Base-by-base conservation (phyloP, 306 rosid species). In the Castanea sativa region DNA sequence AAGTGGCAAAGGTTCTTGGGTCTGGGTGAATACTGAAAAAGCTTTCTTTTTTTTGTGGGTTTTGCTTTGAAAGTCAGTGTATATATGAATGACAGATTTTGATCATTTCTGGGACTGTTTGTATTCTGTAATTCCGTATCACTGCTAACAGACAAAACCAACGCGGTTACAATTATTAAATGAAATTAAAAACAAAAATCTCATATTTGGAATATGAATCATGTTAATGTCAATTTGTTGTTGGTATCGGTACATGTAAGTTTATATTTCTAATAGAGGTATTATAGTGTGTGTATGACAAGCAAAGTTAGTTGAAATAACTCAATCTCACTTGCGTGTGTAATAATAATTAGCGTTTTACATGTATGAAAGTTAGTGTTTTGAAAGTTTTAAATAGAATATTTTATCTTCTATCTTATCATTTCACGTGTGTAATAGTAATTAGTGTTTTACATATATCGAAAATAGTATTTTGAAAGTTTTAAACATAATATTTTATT, bases 381-480 rank as follows among this genome's bases (percentile, higher is more conserved):
- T 38, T 38, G 45, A 38, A 38, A 38, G 1, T 38, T 38, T 7
- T 38, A 2, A 38, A 7, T 2, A 38, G 0, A 38, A 38, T 38
- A 0, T 7, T 38, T 38, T 38, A 38, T 2, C 8, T 38, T 38
- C 0, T 38, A 38, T 38, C 2, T 38, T 38, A 38, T 7, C 0
- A 0, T 7, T 38, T 0, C 0, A 0, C 0, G 0, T 7, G 0
- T 38, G 11, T 38, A 7, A 38, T 0, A 38, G 8, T 38, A 38
- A 38, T 38, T 7, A 38, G 3, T 0, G 1, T 38, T 0, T 0
- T 38, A 1, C 38, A 0, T 33, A 0, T 33, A 35, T 0, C 0
- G 0, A 38, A 38, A 1, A 2, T 2, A 38, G 1, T 38, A 0
- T 7, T 38, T 38, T 38, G 45, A 38, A 7, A 38, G 1, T 38